Conservation (phyloP, 2,329 filamentous ascomycete genomes). For the Colletotrichum euphorbiae region DNA sequence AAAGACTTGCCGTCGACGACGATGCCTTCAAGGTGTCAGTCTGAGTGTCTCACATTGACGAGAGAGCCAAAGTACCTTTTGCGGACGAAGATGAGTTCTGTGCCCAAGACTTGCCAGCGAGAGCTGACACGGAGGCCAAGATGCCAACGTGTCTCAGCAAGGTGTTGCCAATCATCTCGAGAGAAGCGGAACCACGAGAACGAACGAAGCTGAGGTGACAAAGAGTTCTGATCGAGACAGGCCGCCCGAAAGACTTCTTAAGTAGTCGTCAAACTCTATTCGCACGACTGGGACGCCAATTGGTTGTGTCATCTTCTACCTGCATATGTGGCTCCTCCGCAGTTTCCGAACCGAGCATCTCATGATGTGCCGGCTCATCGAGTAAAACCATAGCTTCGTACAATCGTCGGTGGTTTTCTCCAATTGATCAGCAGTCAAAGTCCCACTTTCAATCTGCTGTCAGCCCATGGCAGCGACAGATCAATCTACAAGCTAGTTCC, state of each 20-base stretch:
- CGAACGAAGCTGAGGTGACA: background rate
- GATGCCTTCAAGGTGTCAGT: conserved; percentile 54
- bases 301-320: conserved; percentile 9
- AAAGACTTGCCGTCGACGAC: conserved; percentile 67
- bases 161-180: conserved; percentile 3
- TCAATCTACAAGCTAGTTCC: background rate
- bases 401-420: conserved; percentile 32
- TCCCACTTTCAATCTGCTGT: background rate
- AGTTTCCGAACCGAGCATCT: background rate
- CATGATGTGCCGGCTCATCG: background rate
- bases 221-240: background rate
- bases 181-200: background rate
- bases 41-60: rapidly evolving
- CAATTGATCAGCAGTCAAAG: conserved; percentile 11
- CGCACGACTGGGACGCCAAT: background rate
- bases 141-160: conserved; percentile 16
- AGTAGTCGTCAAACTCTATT: no score
- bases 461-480: background rate
- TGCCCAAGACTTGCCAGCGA: background rate
- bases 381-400: conserved; percentile 19
- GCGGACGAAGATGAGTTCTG: conserved; percentile 11
- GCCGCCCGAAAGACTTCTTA: background rate
- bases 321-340: background rate
- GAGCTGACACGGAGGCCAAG: background rate
- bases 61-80: background rate